phyloP scores from a whole-genome alignment of 2,329 filamentous ascomycete species.

The Colletotrichum cuscutae region DNA sequence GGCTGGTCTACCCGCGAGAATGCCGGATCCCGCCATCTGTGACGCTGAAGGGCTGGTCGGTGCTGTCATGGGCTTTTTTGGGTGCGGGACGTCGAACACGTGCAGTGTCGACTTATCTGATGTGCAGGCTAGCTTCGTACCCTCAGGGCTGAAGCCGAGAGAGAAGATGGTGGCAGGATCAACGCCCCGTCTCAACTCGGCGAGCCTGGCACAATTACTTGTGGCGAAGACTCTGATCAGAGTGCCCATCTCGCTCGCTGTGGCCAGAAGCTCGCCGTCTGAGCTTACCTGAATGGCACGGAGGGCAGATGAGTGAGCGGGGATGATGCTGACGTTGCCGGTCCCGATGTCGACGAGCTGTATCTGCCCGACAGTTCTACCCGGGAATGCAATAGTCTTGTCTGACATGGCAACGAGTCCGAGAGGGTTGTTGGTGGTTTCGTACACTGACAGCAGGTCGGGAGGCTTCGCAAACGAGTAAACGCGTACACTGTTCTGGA shows the following conservation, averaged over 20 bases:
- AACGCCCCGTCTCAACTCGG: slow-evolving; percentile 87
- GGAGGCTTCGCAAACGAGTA: slow-evolving; percentile 82
- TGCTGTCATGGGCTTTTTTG: slow-evolving; percentile 48
- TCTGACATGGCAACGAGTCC: slow-evolving; percentile 83
- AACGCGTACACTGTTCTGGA: slow-evolving; percentile 84
- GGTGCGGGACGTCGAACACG: slow-evolving; percentile 84
- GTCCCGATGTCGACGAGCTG: slow-evolving; percentile 84
- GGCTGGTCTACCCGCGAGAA: slow-evolving; percentile 42
- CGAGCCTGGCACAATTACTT: slow-evolving; percentile 80
- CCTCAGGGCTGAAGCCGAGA: slow-evolving; percentile 86
- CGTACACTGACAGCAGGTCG: slow-evolving; percentile 77
- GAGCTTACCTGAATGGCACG: slow-evolving; percentile 82
- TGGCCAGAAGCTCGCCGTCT: slow-evolving; percentile 85
- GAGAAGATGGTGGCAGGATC: slow-evolving; percentile 90
- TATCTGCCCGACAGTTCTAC: slow-evolving; percentile 87
- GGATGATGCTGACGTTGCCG: slow-evolving; percentile 90
- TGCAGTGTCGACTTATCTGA: slow-evolving; percentile 97
- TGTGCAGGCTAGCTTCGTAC: slow-evolving; percentile 85
- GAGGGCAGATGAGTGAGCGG: slow-evolving; percentile 84
- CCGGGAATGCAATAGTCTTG: slow-evolving; percentile 83
- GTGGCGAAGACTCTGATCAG: slow-evolving; percentile 88
- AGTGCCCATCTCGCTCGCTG: slow-evolving; percentile 91
- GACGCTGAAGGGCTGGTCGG: slow-evolving; percentile 38
- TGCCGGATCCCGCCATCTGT: slow-evolving; percentile 19
- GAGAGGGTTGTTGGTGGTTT: slow-evolving; percentile 85